Percentiles rank a stretch among this genome's conserved stretches.
Evolutionary conservation across 108 stramenopile species (phyloP).

Genomic region (Aurantiochytrium sp.): DNA sequence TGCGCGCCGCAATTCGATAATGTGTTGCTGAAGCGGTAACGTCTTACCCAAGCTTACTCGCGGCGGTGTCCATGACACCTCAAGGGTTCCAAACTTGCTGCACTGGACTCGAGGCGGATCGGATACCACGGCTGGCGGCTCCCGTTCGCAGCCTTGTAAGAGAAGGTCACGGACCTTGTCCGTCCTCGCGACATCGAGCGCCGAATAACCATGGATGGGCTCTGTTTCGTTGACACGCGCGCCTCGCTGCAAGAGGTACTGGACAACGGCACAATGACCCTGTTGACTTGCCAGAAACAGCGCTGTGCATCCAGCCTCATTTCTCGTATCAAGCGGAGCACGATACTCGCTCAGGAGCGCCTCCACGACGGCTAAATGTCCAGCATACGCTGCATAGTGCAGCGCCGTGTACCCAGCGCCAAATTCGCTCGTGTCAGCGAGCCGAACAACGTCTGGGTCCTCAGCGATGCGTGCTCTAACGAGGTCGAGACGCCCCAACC

Average conservation of each 20-base stretch:
- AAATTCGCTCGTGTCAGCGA: background rate
- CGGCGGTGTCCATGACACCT: background rate
- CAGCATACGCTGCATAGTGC: background rate
- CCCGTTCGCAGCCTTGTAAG: background rate
- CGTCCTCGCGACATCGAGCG: background rate
- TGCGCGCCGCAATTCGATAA: background rate
- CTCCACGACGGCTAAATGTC: background rate
- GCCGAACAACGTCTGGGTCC: background rate
- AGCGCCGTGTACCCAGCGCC: background rate
- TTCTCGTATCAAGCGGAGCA: background rate
- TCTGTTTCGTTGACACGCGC: background rate
- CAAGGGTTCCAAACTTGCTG: background rate
- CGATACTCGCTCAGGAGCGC: background rate
- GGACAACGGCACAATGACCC: background rate
- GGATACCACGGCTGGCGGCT: background rate
- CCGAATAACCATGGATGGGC: background rate
- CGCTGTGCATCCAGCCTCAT: background rate
- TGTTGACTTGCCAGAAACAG: slow-evolving; percentile 13
- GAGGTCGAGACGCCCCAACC: background rate
- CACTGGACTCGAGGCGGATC: background rate
- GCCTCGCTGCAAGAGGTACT: background rate
- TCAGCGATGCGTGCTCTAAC: background rate
- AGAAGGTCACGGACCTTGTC: background rate
- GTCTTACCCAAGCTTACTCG: background rate
- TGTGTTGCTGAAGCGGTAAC: background rate